phyloP scores from a whole-genome alignment of 768 basidiomycete genomes.

The Obba rivulosa region DNA sequence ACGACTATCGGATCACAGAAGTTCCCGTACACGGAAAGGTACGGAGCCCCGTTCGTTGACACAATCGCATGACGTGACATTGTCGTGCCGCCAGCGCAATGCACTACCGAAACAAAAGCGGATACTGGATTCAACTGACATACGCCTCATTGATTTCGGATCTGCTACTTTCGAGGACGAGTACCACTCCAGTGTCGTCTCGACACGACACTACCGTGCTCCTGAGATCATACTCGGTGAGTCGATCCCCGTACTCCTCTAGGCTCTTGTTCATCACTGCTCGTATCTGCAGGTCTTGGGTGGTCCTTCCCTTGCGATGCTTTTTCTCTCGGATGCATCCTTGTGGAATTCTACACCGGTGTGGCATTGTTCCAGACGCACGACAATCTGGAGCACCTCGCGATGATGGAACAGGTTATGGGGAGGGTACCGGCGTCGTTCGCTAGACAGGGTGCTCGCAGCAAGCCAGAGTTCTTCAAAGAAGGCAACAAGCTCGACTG shows the following conservation, averaged over 20 bases:
- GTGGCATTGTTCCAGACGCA: constrained; percentile 99
- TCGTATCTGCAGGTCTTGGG: constrained; percentile 63
- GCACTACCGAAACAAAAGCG: constrained; percentile 65
- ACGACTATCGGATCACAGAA: constrained; percentile 60
- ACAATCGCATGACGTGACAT: constrained; percentile 8
- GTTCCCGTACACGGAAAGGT: constrained; percentile 67
- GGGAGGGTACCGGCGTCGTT: constrained; percentile 94
- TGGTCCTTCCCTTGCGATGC: constrained; percentile 99
- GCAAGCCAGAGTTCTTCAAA: constrained; percentile 93
- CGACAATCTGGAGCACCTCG: constrained; percentile 97
- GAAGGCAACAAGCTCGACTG: constrained; percentile 82
- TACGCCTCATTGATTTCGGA: constrained; percentile 96
- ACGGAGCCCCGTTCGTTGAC: not conserved
- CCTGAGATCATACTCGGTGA: constrained; percentile 97
- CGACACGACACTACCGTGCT: constrained; percentile 96
- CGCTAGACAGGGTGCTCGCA: constrained; percentile 64
- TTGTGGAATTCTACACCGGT: constrained; percentile 98
- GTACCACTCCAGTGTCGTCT: constrained; percentile 97
- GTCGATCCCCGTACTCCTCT: constrained; percentile 19
- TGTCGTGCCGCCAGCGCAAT: constrained; percentile 42
- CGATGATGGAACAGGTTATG: constrained; percentile 99
- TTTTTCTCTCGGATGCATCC: constrained; percentile 96
- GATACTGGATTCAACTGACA: constrained; percentile 82
- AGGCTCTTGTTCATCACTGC: constrained; percentile 3
- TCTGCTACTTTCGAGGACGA: constrained; percentile 97